phyloP scores from a whole-genome alignment of 2,329 filamentous ascomycete genomes.

The Calonectria leucothoes region DNA sequence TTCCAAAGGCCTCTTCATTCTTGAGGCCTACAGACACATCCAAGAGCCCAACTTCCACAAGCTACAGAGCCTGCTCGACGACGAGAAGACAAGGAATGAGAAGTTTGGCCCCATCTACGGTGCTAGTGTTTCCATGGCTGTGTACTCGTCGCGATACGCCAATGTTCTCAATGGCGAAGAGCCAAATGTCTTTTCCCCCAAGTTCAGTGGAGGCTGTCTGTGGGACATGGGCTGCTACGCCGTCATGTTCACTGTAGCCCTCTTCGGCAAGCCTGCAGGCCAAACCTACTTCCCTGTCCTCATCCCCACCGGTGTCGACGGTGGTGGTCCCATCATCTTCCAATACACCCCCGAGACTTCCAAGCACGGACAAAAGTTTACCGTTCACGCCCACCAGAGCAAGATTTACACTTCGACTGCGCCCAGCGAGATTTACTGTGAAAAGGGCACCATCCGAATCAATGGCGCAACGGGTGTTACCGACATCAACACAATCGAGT shows the following conservation, averaged over 20 bases:
- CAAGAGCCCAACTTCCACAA: constrained; percentile 36
- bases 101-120: constrained; percentile 28
- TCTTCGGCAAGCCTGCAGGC: constrained; percentile 26
- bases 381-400: constrained; percentile 25
- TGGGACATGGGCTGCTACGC: constrained; percentile 37
- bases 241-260: constrained; percentile 30
- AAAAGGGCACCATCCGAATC: constrained; percentile 32
- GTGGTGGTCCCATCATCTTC: constrained; percentile 25
- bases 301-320: constrained; percentile 24
- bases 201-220: constrained; percentile 29
- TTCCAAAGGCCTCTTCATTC: constrained; percentile 23
- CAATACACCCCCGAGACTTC: constrained; percentile 25
- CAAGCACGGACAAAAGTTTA: constrained; percentile 24
- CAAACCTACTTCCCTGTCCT: constrained; percentile 24
- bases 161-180: constrained; percentile 20
- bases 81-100: constrained; percentile 21
- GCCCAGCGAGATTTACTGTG: constrained; percentile 33
- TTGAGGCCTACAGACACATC: constrained; percentile 34
- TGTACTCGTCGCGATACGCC: constrained; percentile 21
- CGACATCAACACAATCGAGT: constrained; percentile 26
- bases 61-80: constrained; percentile 26
- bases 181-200: constrained; percentile 30
- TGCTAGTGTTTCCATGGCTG: constrained; percentile 30
- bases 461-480: constrained; percentile 27
- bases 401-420: constrained; percentile 31